Percentiles rank a stretch among this genome's conserved stretches.
phyloP scores from a whole-genome alignment of 306 rosid species.

The Glycine latifolia region DNA sequence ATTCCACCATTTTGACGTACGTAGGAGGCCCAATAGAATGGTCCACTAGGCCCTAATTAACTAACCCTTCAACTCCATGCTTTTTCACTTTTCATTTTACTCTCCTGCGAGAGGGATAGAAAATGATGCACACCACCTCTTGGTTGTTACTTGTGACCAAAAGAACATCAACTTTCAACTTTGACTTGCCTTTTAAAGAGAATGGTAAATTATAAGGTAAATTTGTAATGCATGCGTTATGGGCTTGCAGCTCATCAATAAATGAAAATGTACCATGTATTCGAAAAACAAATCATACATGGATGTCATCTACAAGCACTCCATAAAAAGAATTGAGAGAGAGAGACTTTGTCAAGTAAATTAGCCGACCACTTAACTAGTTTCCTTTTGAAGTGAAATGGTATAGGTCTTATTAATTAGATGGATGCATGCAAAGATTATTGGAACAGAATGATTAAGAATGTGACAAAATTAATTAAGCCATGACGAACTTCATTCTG shows the following conservation, averaged over 20 bases:
- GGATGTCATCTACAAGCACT: not conserved
- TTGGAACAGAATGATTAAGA: not conserved
- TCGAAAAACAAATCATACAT: conserved; percentile 3
- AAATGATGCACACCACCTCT: not conserved
- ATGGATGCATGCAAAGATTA: conserved; percentile 7
- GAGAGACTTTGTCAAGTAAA: conserved; percentile 1
- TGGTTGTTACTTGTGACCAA: conserved; percentile 16
- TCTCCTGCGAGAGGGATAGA: not conserved
- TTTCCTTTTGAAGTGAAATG: conserved; percentile 13
- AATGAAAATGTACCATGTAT: conserved; percentile 16
- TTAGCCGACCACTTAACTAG: not conserved
- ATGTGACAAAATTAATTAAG: not conserved
- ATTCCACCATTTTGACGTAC: not conserved
- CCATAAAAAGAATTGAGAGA: not conserved
- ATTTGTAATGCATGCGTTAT: not conserved
- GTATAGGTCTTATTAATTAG: not conserved
- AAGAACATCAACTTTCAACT: not conserved
- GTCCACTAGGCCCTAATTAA: conserved; percentile 43
- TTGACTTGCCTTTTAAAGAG: conserved; percentile 21
- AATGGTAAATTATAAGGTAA: not conserved
- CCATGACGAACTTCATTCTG: not conserved
- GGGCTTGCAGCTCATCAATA: not conserved
- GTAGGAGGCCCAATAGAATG: conserved; percentile 34
- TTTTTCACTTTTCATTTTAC: conserved; percentile 5
- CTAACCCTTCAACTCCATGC: not conserved